A percentile compares a stretch with the other conserved stretches of the same genome.
These are phyloP conservation scores for Corymbia calophylla DNA, from an alignment of 441 rosid genomes.

Conservation along the genomic window DNA sequence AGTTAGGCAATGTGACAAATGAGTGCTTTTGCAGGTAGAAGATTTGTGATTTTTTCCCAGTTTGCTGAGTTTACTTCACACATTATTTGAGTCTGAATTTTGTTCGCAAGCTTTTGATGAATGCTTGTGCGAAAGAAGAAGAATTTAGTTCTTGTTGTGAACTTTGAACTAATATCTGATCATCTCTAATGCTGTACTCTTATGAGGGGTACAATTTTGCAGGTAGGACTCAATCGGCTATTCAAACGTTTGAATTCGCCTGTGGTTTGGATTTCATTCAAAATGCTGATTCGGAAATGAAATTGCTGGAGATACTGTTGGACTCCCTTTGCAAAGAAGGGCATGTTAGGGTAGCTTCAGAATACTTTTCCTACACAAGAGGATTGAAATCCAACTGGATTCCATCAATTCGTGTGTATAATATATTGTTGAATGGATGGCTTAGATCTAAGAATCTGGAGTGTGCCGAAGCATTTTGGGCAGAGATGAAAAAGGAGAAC, in stretches of 20 bases:
- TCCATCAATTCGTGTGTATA: slow-evolving; percentile 54
- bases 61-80: not conserved
- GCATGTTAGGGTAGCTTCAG: slow-evolving; percentile 45
- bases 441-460: slow-evolving; percentile 55
- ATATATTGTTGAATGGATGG: slow-evolving; percentile 79
- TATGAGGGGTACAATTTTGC: not conserved
- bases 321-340: slow-evolving; percentile 88
- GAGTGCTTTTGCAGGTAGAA: not conserved
- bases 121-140: not conserved
- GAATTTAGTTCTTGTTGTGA: not conserved
- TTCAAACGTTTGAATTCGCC: slow-evolving; percentile 56
- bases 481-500: slow-evolving; percentile 42
- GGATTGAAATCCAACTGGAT: slow-evolving; percentile 28
- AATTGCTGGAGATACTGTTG: slow-evolving; percentile 59
- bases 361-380: slow-evolving; percentile 32
- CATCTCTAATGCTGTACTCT: not conserved
- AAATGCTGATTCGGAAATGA: slow-evolving; percentile 20
- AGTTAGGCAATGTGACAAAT: not conserved
- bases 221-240: slow-evolving; percentile 62
- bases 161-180: not conserved
- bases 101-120: not conserved
- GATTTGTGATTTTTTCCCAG: not conserved
- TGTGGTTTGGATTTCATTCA: slow-evolving; percentile 19
- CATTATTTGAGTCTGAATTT: not conserved
- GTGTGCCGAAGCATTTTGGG: slow-evolving; percentile 70